Evolutionary conservation across 1,284 basidiomycete species (phyloP), one percentile per base, ranked within the genome.

Genomic region (Ustilago vetiveriae): DNA sequence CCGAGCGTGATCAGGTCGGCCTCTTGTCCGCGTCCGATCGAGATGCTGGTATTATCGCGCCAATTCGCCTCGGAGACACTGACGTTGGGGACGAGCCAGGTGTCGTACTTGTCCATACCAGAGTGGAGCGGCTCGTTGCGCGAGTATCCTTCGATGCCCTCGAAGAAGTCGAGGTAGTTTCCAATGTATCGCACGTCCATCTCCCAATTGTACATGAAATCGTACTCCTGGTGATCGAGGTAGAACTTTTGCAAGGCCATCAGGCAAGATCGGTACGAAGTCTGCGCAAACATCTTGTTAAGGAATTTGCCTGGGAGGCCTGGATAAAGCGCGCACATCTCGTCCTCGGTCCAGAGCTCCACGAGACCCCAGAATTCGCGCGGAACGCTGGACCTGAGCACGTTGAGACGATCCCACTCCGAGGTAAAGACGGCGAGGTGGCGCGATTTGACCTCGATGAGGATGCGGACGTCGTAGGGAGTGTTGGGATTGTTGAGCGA

Each of bases 161-260:
- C 79, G 41, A 82, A 76, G 44, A 75, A 81, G 57, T 81, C 79
- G 52, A 77, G 73, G 65, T 81, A 82, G 64, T 82, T 80, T 49
- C 80, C 80, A 35, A 80, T 79, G 67, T 80, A 82, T 14, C 80
- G 72, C 41, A 80, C 79, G 48, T 82, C 80, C 79, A 82, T 81
- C 71, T 82, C 80, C 80, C 80, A 82, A 67, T 82, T 82, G 62
- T 74, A 81, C 22, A 82, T 69, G 23, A 74, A 81, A 62, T 82
- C 80, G 57, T 82, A 82, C 67, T 82, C 80, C 50, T 75, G 76
- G 64, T 82, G 80, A 60, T 81, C 78, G 39, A 81, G 67, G 57
- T 76, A 81, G 64, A 82, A 82, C 65, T 80, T 81, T 39, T 82
- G 80, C 57, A 82, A 44, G 9, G 80, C 74, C 80, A 82, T 82